Conservation (phyloP, 495 filamentous ascomycete species). For the Amphirosellinia nigrospora region DNA sequence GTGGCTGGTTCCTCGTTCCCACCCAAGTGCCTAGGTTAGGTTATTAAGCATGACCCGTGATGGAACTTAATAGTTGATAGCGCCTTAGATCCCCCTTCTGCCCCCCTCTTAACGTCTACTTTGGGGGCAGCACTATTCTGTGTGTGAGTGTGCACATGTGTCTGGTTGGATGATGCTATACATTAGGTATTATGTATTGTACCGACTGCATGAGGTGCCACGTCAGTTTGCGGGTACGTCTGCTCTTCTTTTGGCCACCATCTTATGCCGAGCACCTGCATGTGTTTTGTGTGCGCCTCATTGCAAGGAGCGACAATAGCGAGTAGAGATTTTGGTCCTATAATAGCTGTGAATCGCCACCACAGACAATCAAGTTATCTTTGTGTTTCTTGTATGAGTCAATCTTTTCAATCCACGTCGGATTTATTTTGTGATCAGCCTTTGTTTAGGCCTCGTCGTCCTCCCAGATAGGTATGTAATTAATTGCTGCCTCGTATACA, state of each 20-base stretch:
- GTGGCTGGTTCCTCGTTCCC: slow-evolving; percentile 15
- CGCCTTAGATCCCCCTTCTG: neutral
- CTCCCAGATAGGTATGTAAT: neutral
- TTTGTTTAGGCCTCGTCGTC: slow-evolving; percentile 2
- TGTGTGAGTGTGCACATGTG: neutral
- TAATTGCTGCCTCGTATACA: neutral
- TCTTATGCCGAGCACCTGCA: neutral
- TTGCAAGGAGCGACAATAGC: neutral
- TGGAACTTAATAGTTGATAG: neutral
- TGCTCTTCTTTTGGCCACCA: slow-evolving; percentile 3
- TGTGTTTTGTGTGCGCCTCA: neutral
- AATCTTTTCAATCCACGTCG: slow-evolving; percentile 10
- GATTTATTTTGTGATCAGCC: neutral
- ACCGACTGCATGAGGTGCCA: slow-evolving; percentile 16
- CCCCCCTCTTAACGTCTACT: neutral
- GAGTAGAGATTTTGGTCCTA: neutral
- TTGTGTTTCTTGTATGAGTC: neutral
- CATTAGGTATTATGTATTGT: neutral
- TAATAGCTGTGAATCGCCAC: slow-evolving; percentile 9
- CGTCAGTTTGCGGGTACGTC: slow-evolving; percentile 18
- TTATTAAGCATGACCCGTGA: neutral
- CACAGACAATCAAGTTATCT: neutral
- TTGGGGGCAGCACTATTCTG: slow-evolving; percentile 5
- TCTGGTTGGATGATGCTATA: neutral
- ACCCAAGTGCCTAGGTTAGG: too few species aligned